Base-by-base conservation (phyloP, 192 early-diverging fungal genomes). In the Funneliformis mosseae region DNA sequence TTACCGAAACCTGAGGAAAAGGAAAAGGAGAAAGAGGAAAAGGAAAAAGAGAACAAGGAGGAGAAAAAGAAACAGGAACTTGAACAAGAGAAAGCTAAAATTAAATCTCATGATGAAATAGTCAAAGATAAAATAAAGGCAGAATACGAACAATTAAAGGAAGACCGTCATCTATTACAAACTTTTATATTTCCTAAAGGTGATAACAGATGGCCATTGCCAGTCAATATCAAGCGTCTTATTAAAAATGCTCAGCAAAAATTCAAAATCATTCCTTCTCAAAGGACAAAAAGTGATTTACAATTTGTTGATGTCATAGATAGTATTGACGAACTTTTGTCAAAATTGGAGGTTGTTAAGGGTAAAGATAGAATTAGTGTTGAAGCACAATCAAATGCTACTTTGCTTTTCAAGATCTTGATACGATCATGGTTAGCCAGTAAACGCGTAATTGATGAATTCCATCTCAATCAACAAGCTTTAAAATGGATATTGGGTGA, bases 401-500 rank as follows among this genome's bases (percentile, higher is more conserved):
- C 96, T 6, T 83, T 97, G 27, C 84, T 98, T 73, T 98, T 97
- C 91, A 92, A 94, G 80, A 96, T 97, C 50, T 76, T 92, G 39
- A 80, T 90, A 3, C 89, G 96, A 55, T 96, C 95, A 33, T 92
- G 91, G 9, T 84, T 99, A 76, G 91, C 97, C 16, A 90, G 92
- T 11, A 93, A 93, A 81, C 88, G 93, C 66, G 94, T 99, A 10
- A 90, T 98, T 75, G 95, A 97, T 85, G 92, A 97, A 86, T 97
- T 90, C 90, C 95, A 93, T 70, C 83, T 99, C 72, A 95, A 87
- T 14, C 84, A 88, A 39, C 92, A 96, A 79, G 94, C 98, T 6
- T 98, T 99, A 81, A 93, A 96, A 83, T 98, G 95, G 95, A 84
- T 99, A 38, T 81, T 99, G 48, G 96, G 96, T 11, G 97, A 98